Percentiles rank a stretch among this genome's conserved stretches.
Conservation (phyloP, 148 eudicot species). For the Camellia granthamiana region DNA sequence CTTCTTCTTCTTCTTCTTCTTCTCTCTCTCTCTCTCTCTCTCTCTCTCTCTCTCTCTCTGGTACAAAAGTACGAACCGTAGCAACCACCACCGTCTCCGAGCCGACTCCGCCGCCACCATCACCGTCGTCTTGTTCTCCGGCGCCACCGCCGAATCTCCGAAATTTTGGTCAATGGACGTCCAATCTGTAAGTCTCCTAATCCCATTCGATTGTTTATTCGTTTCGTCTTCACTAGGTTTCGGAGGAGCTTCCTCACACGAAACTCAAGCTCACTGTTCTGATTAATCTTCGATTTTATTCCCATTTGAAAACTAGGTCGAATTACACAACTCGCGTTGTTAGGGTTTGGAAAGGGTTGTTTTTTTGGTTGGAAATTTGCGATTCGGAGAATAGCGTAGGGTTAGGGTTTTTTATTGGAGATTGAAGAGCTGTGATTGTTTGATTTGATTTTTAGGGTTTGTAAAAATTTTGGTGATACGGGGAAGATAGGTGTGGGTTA, state of each 20-base stretch:
- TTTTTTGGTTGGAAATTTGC: neutral
- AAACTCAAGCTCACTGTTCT: neutral
- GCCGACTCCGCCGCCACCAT: constrained; percentile 13
- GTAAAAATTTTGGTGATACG: constrained; percentile 15
- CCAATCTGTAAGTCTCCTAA: constrained; percentile 15
- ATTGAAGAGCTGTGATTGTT: constrained; percentile 26
- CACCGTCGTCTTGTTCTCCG: neutral
- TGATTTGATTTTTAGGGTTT: constrained; percentile 24
- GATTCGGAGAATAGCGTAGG: neutral
- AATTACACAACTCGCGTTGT: constrained; percentile 12
- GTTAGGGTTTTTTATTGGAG: constrained; percentile 26
- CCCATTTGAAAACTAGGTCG: constrained; percentile 23
- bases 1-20: neutral
- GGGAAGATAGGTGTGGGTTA: constrained; percentile 42
- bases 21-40: no score
- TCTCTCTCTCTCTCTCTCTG: neutral
- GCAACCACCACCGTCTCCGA: constrained; percentile 6
- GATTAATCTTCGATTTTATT: constrained; percentile 4
- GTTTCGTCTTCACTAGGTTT: constrained; percentile 13
- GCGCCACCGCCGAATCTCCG: neutral
- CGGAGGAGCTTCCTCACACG: constrained; percentile 11
- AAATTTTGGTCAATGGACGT: constrained; percentile 12
- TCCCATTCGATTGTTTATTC: constrained; percentile 5
- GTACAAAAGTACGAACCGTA: constrained; percentile 1
- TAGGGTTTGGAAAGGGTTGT: constrained; percentile 38